phyloP scores from a whole-genome alignment of 805 yeast genomes.

The Suhomyces faveliae region DNA sequence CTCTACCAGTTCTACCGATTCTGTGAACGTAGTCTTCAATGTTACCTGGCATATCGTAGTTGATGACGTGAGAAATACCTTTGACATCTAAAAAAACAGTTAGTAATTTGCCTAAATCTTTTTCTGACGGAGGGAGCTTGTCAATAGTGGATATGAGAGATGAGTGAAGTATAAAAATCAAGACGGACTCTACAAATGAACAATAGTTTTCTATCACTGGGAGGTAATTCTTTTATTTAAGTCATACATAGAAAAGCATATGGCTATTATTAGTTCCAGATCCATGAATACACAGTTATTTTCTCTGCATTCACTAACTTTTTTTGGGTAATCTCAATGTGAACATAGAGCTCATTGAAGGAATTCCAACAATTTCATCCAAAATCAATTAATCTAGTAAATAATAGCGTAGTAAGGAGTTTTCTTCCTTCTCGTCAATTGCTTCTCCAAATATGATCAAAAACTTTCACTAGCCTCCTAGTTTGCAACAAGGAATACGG shows the following conservation, averaged over 20 bases:
- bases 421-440: neutral
- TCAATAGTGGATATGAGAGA: neutral
- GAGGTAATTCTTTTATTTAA: conserved; percentile 9
- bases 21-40: conserved; percentile 98
- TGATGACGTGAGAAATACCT: conserved; percentile 91
- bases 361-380: neutral
- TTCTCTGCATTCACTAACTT: neutral
- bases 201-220: neutral
- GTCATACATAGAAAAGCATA: conserved; percentile 12
- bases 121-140: neutral
- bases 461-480: conserved; percentile 5
- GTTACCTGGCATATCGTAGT: conserved; percentile 97
- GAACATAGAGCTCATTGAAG: neutral
- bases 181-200: conserved; percentile 2
- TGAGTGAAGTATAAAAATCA: neutral
- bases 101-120: conserved; percentile 22
- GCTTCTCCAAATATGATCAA: conserved; percentile 10
- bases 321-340: neutral
- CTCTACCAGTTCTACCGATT: conserved; percentile 99
- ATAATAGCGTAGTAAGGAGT: neutral
- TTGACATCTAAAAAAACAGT: conserved; percentile 74
- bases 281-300: neutral
- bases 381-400: conserved; percentile 1
- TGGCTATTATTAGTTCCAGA: conserved; percentile 5
- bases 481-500: conserved; percentile 1